These are phyloP conservation scores for Zymoseptoria brevis DNA, from an alignment of 2,329 filamentous ascomycete genomes.

Conservation along the genomic window DNA sequence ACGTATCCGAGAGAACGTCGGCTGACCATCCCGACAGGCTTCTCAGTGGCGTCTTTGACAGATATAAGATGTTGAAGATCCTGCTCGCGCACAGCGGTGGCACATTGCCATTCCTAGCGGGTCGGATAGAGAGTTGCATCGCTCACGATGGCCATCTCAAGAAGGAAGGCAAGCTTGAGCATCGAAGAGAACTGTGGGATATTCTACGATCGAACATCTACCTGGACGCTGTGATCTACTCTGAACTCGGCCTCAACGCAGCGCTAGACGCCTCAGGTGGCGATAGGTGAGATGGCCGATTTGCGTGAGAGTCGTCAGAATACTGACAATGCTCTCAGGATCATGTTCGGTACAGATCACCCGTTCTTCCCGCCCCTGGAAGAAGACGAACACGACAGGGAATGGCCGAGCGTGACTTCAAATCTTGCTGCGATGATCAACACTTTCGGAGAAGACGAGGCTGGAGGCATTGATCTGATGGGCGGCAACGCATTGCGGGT, in stretches of 20 bases:
- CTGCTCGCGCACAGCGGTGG: slow-evolving; percentile 83
- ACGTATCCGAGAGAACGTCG: not conserved
- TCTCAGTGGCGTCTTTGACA: slow-evolving; percentile 76
- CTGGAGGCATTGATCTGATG: slow-evolving; percentile 45
- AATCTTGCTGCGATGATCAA: slow-evolving; percentile 51
- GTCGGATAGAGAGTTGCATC: slow-evolving; percentile 80
- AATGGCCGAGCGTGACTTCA: slow-evolving; percentile 62
- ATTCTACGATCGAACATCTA: slow-evolving; percentile 69
- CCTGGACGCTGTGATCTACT: slow-evolving; percentile 80
- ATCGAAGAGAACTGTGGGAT: slow-evolving; percentile 55
- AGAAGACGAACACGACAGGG: slow-evolving; percentile 48
- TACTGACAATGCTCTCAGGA: slow-evolving; percentile 4
- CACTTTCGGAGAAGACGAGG: slow-evolving; percentile 41
- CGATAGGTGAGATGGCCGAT: slow-evolving; percentile 47
- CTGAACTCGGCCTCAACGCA: slow-evolving; percentile 62
- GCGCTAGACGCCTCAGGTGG: slow-evolving; percentile 59
- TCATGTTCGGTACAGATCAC: slow-evolving; percentile 59
- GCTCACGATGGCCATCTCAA: slow-evolving; percentile 71
- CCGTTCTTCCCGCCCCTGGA: slow-evolving; percentile 75
- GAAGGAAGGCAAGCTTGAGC: slow-evolving; percentile 50
- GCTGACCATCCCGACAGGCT: slow-evolving; percentile 27
- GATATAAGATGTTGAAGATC: slow-evolving; percentile 60
- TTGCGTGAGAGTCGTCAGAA: not conserved
- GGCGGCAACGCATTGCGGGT: slow-evolving; percentile 53
- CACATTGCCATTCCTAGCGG: slow-evolving; percentile 79